Evolutionary conservation across 257 asterid genomes (phyloP), one percentile per base, ranked within the genome.

Genomic region (Nicotiana undulata): DNA sequence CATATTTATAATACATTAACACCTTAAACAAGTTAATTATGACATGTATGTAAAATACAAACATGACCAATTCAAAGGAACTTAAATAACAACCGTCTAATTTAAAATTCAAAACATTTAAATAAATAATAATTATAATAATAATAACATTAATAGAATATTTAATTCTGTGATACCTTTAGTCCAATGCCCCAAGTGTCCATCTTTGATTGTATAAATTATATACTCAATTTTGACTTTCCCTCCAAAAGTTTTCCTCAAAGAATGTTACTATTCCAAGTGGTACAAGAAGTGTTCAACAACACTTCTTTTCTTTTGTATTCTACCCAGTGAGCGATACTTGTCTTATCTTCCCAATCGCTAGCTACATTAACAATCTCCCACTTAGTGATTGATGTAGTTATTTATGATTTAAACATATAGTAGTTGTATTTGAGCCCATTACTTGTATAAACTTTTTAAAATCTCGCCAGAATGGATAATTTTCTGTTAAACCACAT

Each of bases 261-360:
- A 63, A 63, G 31, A 13, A 28, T 63, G 16, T 63, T 28, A 29
- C 32, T 3, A 28, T 28, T 63, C 1, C 16, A 61, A 60, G 34
- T 11, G 37, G 67, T 11, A 26, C 9, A 61, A 60, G 13, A 60
- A 20, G 32, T 9, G 65, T 9, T 60, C n/a, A 18, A 56, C 20
- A 56, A 18, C 26, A 18, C 11, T 17, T 55, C 4, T 24, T 26
- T 63, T 63, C 22, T 28, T 63, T 72, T 24, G 31, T 22, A 22
- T 72, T 72, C 60, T 44, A 72, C 77, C 77, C 46, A 72, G 46
- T 40, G 77, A 68, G 77, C 32, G 58, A 68, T 58, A 37, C 77
- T 20, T 68, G 77, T 68, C 77, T 68, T 20, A 20, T 40, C 58
- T 68, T 68, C 31, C 12, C 77, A 20, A 20, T 40, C 20, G 20